Conservation (phyloP, 2,329 filamentous ascomycete species). For the Scytalidium lignicola region DNA sequence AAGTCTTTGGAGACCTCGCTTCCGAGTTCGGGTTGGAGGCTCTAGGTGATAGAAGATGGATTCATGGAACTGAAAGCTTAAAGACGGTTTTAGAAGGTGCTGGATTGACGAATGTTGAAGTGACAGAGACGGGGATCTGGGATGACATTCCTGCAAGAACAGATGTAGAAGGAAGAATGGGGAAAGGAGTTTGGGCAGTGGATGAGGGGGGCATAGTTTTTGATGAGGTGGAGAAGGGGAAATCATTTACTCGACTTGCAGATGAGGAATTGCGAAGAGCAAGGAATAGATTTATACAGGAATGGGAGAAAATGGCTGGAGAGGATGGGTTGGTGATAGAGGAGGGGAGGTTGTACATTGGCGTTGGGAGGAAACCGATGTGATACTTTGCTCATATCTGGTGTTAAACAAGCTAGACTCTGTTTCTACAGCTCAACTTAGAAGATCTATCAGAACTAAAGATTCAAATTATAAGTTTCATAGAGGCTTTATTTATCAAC, state of each 20-base stretch:
- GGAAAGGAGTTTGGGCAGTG: slow-evolving; percentile 1
- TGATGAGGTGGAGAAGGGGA: slow-evolving; percentile 6
- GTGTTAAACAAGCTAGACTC: no score
- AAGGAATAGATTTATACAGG: slow-evolving; percentile 8
- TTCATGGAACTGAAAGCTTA: slow-evolving; percentile 5
- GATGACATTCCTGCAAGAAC: slow-evolving; percentile 1
- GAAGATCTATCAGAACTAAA: no score
- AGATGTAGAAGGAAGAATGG: slow-evolving; percentile 3
- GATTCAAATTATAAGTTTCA: no score
- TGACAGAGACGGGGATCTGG: slow-evolving; percentile 10
- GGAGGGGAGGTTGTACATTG: slow-evolving; percentile 11
- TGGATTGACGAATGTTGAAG: slow-evolving; percentile 7
- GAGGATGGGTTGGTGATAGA: slow-evolving; percentile 10
- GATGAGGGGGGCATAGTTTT: slow-evolving; percentile 7
- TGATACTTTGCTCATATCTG: no score
- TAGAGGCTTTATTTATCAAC: no score
- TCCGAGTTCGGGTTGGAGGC: slow-evolving; percentile 4
- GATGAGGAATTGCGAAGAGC: slow-evolving; percentile 2
- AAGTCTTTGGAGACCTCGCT: slow-evolving; percentile 8
- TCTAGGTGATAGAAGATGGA: slow-evolving; percentile 2
- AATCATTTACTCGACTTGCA: slow-evolving; percentile 3
- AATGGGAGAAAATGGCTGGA: slow-evolving; percentile 8
- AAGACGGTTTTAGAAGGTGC: slow-evolving; percentile 6
- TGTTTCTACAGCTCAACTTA: no score
- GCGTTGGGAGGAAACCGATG: slow-evolving; percentile 9